Base-by-base conservation (phyloP, 2,329 filamentous ascomycete genomes). In the Thielaviopsis punctulata region DNA sequence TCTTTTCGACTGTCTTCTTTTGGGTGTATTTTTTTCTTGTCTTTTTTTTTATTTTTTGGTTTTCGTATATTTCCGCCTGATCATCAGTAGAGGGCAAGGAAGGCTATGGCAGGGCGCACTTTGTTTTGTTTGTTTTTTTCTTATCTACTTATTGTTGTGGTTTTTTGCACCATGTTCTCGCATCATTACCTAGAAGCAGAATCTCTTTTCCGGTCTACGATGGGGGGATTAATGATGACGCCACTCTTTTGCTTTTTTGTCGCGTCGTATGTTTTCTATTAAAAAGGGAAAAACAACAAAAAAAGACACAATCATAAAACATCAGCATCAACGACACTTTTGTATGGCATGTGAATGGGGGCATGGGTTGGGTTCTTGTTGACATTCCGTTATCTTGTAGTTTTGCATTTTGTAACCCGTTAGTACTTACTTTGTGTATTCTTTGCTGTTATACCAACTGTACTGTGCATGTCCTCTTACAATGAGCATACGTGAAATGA, bases 11-110 rank as follows among this genome's bases (percentile, higher is more conserved):
- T 47, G 6, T 33, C 7, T 18, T 41, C 15, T 24, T 21, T 46
- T 22, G 30, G 33, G 36, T 48, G 30, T 30, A 15, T 13, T 41
- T 18, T 15, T n/a, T 27, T 36, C 18, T 36, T 53, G 47, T 49
- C 41, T 41, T 33, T 45, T 55, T 48, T 41, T 49, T 47, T 48
- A 24, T 24, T 41, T 48, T 52, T 48, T 49, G 45, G 22, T 36
- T 49, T 49, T 52, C 24, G 22, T 22, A 23, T 45, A 44, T 41
- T 51, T 18, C 23, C 30, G 41, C 25, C n/a, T 45, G 12, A 39
- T 33, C 13, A 41, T 39, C 23, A 18, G 30, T 9, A 51, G 25
- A 36, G 44, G 39, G 33, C 39, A 43, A 45, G 49, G 45, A 46
- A 30, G 36, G 45, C 52, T 49, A 21, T 22, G 19, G 41, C 3